Base-by-base conservation (phyloP, 495 filamentous ascomycete genomes). In the Penicillium argentinense region DNA sequence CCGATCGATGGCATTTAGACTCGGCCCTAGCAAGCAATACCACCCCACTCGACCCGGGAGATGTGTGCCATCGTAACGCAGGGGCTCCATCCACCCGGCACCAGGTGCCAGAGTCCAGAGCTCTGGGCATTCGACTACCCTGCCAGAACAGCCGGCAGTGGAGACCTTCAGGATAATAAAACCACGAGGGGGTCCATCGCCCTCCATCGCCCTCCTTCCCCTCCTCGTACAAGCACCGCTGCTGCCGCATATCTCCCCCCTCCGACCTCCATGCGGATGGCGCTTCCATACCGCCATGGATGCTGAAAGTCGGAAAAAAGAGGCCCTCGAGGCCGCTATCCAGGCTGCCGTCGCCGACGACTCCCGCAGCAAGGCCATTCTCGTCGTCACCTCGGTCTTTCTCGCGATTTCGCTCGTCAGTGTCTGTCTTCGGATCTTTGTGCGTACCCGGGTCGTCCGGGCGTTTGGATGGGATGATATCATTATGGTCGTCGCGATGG, bases 401-500 rank as follows among this genome's bases (percentile, higher is more conserved):
- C 51, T 69, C 29, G 57, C 27, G n/a, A 37, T 69, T 9, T 60
- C 64, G 0, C 29, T 61, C 4, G 4, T 59, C 3, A 56, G 57
- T 9, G 64, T 68, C 6, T 36, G 22, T 23, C 40, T 69, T 1
- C 54, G 66, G 43, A 54, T 53, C 22, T 66, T 63, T 42, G 66
- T 70, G 23, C 64, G 66, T 17, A 51, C 60, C 7, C 55, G 45
- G 3, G 25, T 68, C 8, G 60, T 68, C 1, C 51, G 43, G 8
- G 56, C 54, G 2, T 70, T 66, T 39, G 64, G 64, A 3, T 62
- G 63, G 53, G 66, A 70, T 56, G 66, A 70, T 45, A 46, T 24
- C 1, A 18, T 53, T 5, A 69, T 69, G 59, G 47, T 66, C 3
- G 1, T 55, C 1, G 66, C 66, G 0, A 65, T 67, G 66, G 62